Percentiles rank a stretch among this genome's conserved stretches.
Evolutionary conservation across 139 green algal species (phyloP).

Genomic region (Chlamydomonas applanata): DNA sequence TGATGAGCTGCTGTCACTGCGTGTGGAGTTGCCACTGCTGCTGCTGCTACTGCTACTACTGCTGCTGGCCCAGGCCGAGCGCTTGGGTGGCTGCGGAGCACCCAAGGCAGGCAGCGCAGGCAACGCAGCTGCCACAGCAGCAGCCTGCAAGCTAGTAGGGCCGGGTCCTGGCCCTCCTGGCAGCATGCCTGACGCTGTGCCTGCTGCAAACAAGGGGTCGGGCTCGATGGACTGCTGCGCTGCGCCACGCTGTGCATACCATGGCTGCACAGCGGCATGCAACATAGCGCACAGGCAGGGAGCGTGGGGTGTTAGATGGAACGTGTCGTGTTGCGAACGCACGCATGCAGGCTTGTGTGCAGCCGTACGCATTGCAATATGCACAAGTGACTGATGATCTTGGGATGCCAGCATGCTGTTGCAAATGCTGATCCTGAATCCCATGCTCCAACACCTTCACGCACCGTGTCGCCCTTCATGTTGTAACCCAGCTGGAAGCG

Average conservation of each 20-base stretch:
- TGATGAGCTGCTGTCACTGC: not conserved
- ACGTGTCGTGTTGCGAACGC: not conserved
- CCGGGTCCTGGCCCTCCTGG: not conserved
- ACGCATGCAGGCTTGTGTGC: not conserved
- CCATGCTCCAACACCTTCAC: not conserved
- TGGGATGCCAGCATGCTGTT: not conserved
- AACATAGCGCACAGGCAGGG: too few relatives aligned
- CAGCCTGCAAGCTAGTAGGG: not conserved
- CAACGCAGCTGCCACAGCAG: not conserved
- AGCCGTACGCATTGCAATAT: not conserved
- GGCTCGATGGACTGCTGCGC: not conserved
- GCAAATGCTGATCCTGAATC: not conserved
- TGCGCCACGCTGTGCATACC: conserved; percentile 34
- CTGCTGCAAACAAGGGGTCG: conserved; percentile 1
- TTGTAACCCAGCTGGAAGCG: conserved; percentile 62
- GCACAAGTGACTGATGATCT: not conserved
- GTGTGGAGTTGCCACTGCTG: not conserved
- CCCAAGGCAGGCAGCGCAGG: not conserved
- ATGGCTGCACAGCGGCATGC: too few relatives aligned
- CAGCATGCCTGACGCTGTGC: not conserved
- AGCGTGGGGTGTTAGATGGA: conserved; percentile 4
- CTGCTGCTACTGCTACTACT: conserved; percentile 12
- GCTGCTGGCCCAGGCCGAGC: too few relatives aligned
- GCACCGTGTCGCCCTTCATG: conserved; percentile 30
- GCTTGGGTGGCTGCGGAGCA: not conserved